Evolutionary conservation across 2,329 filamentous ascomycete species (phyloP), one percentile per base, ranked within the genome.

Genomic region (Domatiomyces globalis): DNA sequence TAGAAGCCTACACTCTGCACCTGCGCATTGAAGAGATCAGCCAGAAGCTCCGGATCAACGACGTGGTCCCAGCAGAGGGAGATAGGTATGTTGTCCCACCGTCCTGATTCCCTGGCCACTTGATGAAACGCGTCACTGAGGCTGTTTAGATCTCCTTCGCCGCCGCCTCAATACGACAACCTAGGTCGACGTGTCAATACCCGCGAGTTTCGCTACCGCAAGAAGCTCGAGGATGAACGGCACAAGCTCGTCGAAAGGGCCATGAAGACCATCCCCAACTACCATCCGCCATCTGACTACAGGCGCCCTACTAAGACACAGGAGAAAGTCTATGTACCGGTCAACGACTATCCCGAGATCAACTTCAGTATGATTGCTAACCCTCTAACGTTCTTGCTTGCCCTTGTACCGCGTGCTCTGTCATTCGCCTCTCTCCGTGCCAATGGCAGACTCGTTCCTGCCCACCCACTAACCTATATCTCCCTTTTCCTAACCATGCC

Each of bases 281-380:
- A 98, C 70, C 88, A 96, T 68, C 92, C 92, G 64, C 92, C 92
- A 54, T 87, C 90, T 78, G 92, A 98, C 70, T 98, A 98, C 71
- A 87, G 92, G 70, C 87, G 92, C 65, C 92, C 92, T 57, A 96
- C 90, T 69, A 98, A 98, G 85, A 98, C 92, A 68, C 92, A 98
- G 74, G 92, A 98, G 79, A 98, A 98, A 79, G 94, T 98, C 85
- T 98, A 98, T 70, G 92, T 98, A 71, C 92, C 92, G 69, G 92
- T 98, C 76, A 98, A 98, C 81, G 92, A 98, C 73, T 98, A 98
- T 71, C 92, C 92, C 78, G 92, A 98, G 73, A 96, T 98, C 83
- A 98, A 98, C 84, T 98, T 98, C 87, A 98, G 92, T 98, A 95
- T 90, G 90, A 90, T 92, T 89, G 84, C 89, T 95, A 95, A 95